Conservation (phyloP, 1,139 yeast genomes). For the Taiozyma sp. region DNA sequence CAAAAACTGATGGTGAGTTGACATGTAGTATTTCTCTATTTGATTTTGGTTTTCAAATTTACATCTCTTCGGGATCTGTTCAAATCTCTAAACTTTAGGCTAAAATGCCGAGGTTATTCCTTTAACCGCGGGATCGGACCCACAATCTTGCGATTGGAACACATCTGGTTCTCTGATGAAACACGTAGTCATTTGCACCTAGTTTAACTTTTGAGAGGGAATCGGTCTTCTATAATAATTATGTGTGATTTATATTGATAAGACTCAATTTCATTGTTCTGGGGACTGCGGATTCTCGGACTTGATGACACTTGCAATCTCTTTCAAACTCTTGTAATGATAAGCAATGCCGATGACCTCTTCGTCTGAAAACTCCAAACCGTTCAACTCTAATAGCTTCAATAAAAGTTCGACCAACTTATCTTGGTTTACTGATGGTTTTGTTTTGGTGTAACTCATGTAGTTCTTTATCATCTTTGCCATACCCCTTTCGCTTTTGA, state of each 20-base stretch:
- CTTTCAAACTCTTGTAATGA: constrained; percentile 1
- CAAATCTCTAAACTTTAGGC: not conserved
- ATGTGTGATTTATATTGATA: too few relatives aligned
- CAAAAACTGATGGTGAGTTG: too few relatives aligned
- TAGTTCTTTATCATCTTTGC: constrained; percentile 4
- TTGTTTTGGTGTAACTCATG: not conserved
- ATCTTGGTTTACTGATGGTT: not conserved
- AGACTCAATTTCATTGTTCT: not conserved
- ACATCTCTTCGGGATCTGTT: too few relatives aligned
- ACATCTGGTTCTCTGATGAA: too few relatives aligned
- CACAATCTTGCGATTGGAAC: not conserved
- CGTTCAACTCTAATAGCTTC: constrained; percentile 4
- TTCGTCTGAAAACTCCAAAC: constrained; percentile 3
- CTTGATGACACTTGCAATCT: constrained; percentile 3
- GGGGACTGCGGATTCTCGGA: not conserved
- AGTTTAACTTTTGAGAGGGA: too few relatives aligned
- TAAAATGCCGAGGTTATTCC: not conserved
- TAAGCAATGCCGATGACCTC: constrained; percentile 1
- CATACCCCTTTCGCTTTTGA: constrained; percentile 5
- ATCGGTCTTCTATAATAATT: too few relatives aligned
- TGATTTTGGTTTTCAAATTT: too few relatives aligned
- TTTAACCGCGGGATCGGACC: not conserved
- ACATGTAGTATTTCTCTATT: too few relatives aligned
- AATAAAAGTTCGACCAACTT: constrained; percentile 2
- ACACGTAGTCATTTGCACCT: too few relatives aligned